These are phyloP conservation scores for Leccinum arenicola DNA, from an alignment of 768 basidiomycete genomes.

Conservation along the genomic window DNA sequence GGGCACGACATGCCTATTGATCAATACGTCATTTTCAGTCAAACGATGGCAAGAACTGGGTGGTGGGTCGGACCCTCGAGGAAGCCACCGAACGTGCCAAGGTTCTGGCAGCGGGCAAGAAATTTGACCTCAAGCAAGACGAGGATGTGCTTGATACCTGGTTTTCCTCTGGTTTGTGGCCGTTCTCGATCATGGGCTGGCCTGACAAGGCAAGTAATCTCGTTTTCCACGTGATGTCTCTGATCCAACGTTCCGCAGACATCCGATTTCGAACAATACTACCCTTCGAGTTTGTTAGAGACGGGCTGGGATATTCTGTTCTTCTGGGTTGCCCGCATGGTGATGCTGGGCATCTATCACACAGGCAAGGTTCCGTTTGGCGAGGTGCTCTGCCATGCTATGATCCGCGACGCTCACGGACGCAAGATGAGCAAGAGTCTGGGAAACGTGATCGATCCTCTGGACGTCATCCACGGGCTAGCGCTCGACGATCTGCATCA, in stretches of 20 bases:
- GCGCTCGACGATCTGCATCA: constrained; percentile 74
- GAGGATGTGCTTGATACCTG: constrained; percentile 98
- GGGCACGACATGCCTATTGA: background rate
- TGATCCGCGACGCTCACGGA: constrained; percentile 98
- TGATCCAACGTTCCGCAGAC: constrained; percentile 35
- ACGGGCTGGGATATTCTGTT: constrained; percentile 99
- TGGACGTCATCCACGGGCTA: constrained; percentile 90
- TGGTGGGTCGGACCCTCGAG: constrained; percentile 76
- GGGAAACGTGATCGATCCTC: constrained; percentile 96
- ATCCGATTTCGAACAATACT: constrained; percentile 73
- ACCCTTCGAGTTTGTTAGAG: constrained; percentile 88
- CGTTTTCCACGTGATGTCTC: background rate
- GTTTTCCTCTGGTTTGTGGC: constrained; percentile 98
- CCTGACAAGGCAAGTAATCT: constrained; percentile 67
- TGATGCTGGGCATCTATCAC: constrained; percentile 83
- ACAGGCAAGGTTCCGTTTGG: constrained; percentile 92
- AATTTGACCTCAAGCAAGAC: constrained; percentile 84
- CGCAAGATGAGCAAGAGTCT: constrained; percentile 99
- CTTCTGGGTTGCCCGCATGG: constrained; percentile 99
- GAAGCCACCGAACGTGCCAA: constrained; percentile 79
- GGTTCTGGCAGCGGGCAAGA: constrained; percentile 58
- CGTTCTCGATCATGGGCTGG: constrained; percentile 97
- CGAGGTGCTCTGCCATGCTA: constrained; percentile 96
- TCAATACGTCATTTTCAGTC: constrained; percentile 35
- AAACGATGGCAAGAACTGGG: constrained; percentile 82